A percentile compares a stretch with the other conserved stretches of the same genome.
phyloP scores from a whole-genome alignment of 441 rosid genomes.

The Mallotus repandus region DNA sequence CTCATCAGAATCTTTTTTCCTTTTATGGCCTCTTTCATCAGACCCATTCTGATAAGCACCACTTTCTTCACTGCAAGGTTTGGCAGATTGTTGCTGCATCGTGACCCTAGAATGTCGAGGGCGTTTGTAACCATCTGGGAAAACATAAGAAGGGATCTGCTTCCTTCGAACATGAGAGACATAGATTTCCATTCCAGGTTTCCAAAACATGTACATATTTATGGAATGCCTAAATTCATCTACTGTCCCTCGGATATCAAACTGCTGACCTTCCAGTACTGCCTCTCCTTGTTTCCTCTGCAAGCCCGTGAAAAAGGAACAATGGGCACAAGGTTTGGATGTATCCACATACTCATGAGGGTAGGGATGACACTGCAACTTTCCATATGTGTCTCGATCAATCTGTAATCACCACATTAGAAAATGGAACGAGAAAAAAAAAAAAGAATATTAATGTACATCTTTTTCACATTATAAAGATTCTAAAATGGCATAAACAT shows the following conservation, averaged over 20 bases:
- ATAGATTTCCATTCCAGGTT: constrained; percentile 69
- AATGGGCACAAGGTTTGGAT: constrained; percentile 47
- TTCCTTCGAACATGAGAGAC: constrained; percentile 62
- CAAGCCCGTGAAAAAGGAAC: constrained; percentile 65
- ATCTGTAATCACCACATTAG: constrained; percentile 39
- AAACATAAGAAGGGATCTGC: constrained; percentile 59
- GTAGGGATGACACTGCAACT: constrained; percentile 71
- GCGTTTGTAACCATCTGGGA: constrained; percentile 47
- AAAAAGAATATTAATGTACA: constrained; percentile 2
- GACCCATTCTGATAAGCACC: constrained; percentile 32
- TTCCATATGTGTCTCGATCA: constrained; percentile 64
- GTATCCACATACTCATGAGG: constrained; percentile 50
- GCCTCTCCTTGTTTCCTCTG: constrained; percentile 61
- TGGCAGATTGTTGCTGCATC: constrained; percentile 31
- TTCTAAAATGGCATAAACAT: constrained; percentile 6
- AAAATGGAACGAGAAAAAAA: not conserved
- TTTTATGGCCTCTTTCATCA: constrained; percentile 39
- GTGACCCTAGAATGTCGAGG: constrained; percentile 31
- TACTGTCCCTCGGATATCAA: constrained; percentile 68
- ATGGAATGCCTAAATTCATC: constrained; percentile 52
- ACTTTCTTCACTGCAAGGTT: constrained; percentile 30
- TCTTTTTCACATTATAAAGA: not conserved
- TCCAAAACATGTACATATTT: constrained; percentile 58
- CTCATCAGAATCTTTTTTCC: constrained; percentile 38
- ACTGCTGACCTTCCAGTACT: constrained; percentile 63